Percentiles rank a stretch among this genome's conserved stretches.
Evolutionary conservation across 768 basidiomycete genomes (phyloP).

Genomic region (Tremella yokohamensis): DNA sequence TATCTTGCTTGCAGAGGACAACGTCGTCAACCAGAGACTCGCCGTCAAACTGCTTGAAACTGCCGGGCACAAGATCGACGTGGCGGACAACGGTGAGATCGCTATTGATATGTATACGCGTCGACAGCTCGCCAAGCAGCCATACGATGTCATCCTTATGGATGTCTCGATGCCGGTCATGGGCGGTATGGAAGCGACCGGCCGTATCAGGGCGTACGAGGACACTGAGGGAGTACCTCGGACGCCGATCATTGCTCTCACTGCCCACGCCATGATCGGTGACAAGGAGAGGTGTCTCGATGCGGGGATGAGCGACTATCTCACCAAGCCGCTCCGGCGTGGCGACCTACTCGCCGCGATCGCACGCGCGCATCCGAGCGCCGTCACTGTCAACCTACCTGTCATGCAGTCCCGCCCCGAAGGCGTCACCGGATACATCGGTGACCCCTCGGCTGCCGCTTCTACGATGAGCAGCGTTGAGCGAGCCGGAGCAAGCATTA

Average conservation of each 20-base stretch:
- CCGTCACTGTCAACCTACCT: background rate
- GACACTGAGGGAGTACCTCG: conserved; percentile 64
- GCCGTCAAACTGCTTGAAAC: conserved; percentile 96
- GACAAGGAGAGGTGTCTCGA: conserved; percentile 51
- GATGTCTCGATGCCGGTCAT: conserved; percentile 77
- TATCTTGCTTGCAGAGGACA: conserved; percentile 95
- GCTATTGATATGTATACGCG: conserved; percentile 73
- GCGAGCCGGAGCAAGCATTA: conserved; percentile 1
- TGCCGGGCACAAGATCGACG: conserved; percentile 90
- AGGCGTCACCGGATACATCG: conserved; percentile 1
- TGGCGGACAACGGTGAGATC: conserved; percentile 93
- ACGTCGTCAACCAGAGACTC: conserved; percentile 69
- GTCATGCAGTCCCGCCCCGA: conserved; percentile 1
- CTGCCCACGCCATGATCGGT: conserved; percentile 77
- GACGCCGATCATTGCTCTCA: conserved; percentile 92
- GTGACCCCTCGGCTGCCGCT: conserved; percentile 1
- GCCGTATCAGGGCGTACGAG: conserved; percentile 83
- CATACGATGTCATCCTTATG: conserved; percentile 94
- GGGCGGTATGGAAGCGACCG: conserved; percentile 97
- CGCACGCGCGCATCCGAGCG: conserved; percentile 15
- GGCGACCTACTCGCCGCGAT: conserved; percentile 49
- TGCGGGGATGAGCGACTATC: conserved; percentile 49
- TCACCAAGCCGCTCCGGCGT: conserved; percentile 46
- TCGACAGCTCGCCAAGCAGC: conserved; percentile 60
- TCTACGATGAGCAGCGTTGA: conserved; percentile 1